Evolutionary conservation across 2,329 filamentous ascomycete genomes (phyloP).

Genomic region (Epichloe gansuensis): DNA sequence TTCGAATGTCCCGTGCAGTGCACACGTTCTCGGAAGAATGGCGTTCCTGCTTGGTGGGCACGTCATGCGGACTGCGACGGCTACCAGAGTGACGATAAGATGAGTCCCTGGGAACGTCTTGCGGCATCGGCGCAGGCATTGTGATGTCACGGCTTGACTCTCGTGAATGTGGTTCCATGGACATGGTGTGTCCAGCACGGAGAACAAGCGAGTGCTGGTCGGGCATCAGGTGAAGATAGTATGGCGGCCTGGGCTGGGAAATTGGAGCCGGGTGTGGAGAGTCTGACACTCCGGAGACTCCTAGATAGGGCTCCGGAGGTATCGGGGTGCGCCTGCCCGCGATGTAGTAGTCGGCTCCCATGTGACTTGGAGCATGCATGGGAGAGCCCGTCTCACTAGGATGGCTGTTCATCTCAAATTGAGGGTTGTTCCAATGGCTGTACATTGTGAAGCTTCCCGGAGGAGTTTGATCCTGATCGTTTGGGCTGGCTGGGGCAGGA

Average conservation of each 20-base stretch:
- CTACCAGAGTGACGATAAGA: slow-evolving; percentile 12
- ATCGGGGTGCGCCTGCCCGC: slow-evolving; percentile 27
- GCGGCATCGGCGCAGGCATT: slow-evolving; percentile 11
- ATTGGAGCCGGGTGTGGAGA: slow-evolving; percentile 15
- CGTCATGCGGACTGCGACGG: slow-evolving; percentile 14
- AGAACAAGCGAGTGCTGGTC: slow-evolving; percentile 17
- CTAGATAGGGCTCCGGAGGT: slow-evolving; percentile 25
- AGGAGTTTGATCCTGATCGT: slow-evolving; percentile 34
- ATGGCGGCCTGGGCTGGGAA: slow-evolving; percentile 12
- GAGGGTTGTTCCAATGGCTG: slow-evolving; percentile 22
- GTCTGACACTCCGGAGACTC: slow-evolving; percentile 24
- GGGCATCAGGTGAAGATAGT: slow-evolving; percentile 18
- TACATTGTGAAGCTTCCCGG: slow-evolving; percentile 36
- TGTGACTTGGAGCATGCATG: slow-evolving; percentile 27
- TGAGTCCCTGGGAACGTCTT: slow-evolving; percentile 11
- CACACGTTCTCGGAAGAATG: slow-evolving; percentile 5
- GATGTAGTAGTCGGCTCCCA: slow-evolving; percentile 26
- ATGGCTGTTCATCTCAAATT: slow-evolving; percentile 30
- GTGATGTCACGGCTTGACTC: slow-evolving; percentile 11
- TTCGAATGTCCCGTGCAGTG: slow-evolving; percentile 6
- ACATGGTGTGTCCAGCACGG: slow-evolving; percentile 11
- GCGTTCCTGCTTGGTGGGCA: not conserved
- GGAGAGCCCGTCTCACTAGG: slow-evolving; percentile 33
- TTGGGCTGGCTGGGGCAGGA: slow-evolving; percentile 22
- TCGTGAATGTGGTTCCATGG: slow-evolving; percentile 15